Percentiles rank a stretch among this genome's conserved stretches.
Conservation (phyloP, 257 asterid genomes). For the Solanum habrochaites region DNA sequence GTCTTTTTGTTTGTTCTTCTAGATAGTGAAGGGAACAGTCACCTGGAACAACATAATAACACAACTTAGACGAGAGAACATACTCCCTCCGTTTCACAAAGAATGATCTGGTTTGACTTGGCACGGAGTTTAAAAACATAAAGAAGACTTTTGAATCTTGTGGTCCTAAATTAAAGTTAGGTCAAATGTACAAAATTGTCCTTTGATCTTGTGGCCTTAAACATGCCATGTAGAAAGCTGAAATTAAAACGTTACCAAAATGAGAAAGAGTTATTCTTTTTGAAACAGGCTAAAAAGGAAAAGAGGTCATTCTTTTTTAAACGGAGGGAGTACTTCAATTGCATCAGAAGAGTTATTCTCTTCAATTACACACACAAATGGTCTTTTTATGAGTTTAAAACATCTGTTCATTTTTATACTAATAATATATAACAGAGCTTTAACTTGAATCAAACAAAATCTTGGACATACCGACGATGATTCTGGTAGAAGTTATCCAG, state of each 20-base stretch:
- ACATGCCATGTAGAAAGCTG: too few relatives aligned
- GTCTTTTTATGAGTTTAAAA: background rate
- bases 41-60: background rate
- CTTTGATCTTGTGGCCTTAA: too few relatives aligned
- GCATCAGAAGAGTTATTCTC: background rate
- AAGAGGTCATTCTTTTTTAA: too few relatives aligned
- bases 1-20: background rate
- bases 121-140: too few relatives aligned
- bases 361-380: background rate
- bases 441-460: background rate
- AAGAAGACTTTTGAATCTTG: too few relatives aligned
- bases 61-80: background rate
- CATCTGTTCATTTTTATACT: background rate
- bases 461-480: constrained; percentile 65
- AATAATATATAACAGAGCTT: background rate
- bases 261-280: too few relatives aligned
- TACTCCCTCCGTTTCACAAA: too few relatives aligned
- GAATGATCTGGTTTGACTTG: too few relatives aligned
- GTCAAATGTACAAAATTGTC: too few relatives aligned
- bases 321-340: background rate
- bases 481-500: constrained; percentile 77
- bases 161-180: too few relatives aligned
- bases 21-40: background rate
- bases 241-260: too few relatives aligned
- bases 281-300: too few relatives aligned